Percentiles rank a stretch among this genome's conserved stretches.
Evolutionary conservation across 176 grass and related monocot species (phyloP).

Genomic region (Paspalum vaginatum): DNA sequence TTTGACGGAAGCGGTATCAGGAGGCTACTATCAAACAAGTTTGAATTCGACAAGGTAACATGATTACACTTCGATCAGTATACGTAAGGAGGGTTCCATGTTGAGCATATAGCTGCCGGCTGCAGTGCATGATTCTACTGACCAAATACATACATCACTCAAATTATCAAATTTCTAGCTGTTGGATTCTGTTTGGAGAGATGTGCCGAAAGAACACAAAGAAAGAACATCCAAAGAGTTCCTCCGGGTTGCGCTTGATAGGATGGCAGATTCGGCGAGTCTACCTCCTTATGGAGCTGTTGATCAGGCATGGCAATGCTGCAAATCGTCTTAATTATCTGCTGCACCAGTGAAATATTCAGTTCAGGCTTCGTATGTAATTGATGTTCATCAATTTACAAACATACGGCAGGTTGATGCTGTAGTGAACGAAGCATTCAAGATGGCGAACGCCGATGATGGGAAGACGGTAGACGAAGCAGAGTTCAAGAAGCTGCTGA

Average conservation of each 20-base stretch:
- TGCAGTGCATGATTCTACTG: not conserved
- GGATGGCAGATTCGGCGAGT: constrained; percentile 53
- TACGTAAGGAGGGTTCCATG: not conserved
- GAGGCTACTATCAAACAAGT: constrained; percentile 62
- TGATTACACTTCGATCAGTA: not conserved
- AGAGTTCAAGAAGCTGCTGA: constrained; percentile 78
- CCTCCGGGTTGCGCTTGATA: constrained; percentile 62
- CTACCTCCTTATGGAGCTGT: constrained; percentile 82
- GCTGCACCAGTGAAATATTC: not conserved
- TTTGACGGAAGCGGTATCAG: constrained; percentile 82
- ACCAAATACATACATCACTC: not conserved
- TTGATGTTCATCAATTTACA: not conserved
- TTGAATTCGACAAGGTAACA: constrained; percentile 68
- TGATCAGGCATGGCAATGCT: constrained; percentile 43
- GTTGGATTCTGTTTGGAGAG: constrained; percentile 66
- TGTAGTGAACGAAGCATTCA: constrained; percentile 68
- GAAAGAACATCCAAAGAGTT: constrained; percentile 56
- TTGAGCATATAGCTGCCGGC: not conserved
- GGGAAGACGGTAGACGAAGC: constrained; percentile 59
- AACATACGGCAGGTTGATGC: constrained; percentile 57
- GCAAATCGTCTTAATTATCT: not conserved
- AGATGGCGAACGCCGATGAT: constrained; percentile 56
- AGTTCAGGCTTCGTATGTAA: not conserved
- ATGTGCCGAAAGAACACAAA: constrained; percentile 58
- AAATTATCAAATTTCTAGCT: constrained; percentile 41